A percentile compares a stretch with the other conserved stretches of the same genome.
Evolutionary conservation across 768 basidiomycete species (phyloP).

Genomic region (Artomyces pyxidatus): DNA sequence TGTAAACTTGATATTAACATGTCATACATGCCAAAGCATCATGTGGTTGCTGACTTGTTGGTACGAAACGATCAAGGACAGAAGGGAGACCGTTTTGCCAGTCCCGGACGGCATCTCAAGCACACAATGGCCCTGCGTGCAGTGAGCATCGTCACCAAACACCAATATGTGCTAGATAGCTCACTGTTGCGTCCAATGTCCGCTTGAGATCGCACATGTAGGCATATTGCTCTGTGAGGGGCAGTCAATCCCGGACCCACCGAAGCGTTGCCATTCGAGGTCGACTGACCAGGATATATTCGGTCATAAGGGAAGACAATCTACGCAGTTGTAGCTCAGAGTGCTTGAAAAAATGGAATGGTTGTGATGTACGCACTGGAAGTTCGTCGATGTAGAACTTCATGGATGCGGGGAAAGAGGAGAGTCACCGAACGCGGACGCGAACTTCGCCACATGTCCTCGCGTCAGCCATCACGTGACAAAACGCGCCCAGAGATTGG

Average conservation of each 20-base stretch:
- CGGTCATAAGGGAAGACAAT: conserved; percentile 91
- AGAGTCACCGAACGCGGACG: neutral
- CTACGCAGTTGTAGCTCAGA: conserved; percentile 28
- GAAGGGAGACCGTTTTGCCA: conserved; percentile 94
- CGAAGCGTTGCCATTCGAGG: too few relatives aligned
- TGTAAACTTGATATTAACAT: neutral
- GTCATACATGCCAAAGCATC: neutral
- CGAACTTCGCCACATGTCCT: too few relatives aligned
- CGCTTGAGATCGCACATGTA: conserved; percentile 99
- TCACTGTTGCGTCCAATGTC: conserved; percentile 88
- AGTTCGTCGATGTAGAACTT: conserved; percentile 30
- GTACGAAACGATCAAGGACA: conserved; percentile 95
- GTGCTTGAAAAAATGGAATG: neutral
- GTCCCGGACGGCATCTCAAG: conserved; percentile 99
- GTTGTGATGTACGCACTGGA: conserved; percentile 31
- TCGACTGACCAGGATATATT: conserved; percentile 82
- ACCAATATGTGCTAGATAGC: conserved; percentile 14
- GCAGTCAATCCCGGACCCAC: too few relatives aligned
- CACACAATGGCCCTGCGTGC: conserved; percentile 88
- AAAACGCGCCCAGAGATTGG: neutral
- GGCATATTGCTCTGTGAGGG: conserved; percentile 81
- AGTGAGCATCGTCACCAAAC: neutral
- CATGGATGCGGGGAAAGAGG: conserved; percentile 15
- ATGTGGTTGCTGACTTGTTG: conserved; percentile 60
- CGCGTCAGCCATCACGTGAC: too few relatives aligned